These are phyloP conservation scores for Flaveria robusta DNA, from an alignment of 129 eudicot genomes.

Conservation along the genomic window DNA sequence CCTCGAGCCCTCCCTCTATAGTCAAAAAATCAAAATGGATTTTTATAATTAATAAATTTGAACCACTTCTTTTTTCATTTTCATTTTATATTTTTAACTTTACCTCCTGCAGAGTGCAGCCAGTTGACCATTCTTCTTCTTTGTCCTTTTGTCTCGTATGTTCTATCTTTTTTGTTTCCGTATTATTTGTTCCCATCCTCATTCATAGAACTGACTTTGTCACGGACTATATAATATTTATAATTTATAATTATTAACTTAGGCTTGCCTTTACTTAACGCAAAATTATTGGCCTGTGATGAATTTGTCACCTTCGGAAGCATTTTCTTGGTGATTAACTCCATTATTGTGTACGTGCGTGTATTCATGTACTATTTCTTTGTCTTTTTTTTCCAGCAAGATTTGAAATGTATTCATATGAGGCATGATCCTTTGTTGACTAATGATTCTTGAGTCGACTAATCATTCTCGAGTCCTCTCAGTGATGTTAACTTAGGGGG, in stretches of 20 bases:
- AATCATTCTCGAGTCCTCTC: too few relatives aligned
- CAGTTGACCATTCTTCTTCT: conserved; percentile 33
- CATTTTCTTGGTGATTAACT: background rate
- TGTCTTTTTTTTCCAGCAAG: background rate
- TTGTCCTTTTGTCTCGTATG: conserved; percentile 14
- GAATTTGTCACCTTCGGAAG: conserved; percentile 12
- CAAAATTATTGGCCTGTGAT: conserved; percentile 27
- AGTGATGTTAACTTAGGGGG: background rate
- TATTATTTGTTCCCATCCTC: background rate
- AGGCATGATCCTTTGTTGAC: background rate
- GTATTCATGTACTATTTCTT: background rate
- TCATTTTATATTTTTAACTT: background rate
- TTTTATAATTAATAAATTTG: conserved; percentile 21
- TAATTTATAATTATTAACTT: background rate
- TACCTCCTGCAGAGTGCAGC: conserved; percentile 3
- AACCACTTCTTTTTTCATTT: conserved; percentile 24
- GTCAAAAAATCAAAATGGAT: conserved; percentile 24
- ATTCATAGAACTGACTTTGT: conserved; percentile 23
- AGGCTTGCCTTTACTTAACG: background rate
- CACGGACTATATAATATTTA: conserved; percentile 11
- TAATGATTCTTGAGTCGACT: background rate
- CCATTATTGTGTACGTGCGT: conserved; percentile 12
- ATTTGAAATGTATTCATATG: background rate
- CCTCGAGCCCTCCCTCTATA: conserved; percentile 88
- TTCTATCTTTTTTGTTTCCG: conserved; percentile 13